A percentile compares a stretch with the other conserved stretches of the same genome.
These are phyloP conservation scores for Metarhizium rileyi DNA, from an alignment of 2,329 filamentous ascomycete species.

Conservation along the genomic window DNA sequence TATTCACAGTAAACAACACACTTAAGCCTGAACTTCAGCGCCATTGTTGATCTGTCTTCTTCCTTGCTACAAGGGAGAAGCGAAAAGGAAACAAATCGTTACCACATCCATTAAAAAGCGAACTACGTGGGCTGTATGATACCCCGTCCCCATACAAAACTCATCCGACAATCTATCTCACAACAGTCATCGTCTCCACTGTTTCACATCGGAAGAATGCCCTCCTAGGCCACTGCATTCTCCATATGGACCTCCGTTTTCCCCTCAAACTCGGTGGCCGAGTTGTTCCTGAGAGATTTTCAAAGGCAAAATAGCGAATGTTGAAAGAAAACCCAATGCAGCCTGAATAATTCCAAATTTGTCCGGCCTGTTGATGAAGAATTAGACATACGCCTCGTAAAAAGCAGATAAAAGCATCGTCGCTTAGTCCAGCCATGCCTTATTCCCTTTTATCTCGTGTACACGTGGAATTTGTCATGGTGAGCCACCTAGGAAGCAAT, in stretches of 20 bases:
- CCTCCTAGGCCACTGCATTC: neutral
- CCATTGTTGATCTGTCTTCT: neutral
- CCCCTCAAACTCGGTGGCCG: slow-evolving; percentile 8
- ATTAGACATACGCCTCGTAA: slow-evolving; percentile 19
- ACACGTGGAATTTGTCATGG: slow-evolving; percentile 17
- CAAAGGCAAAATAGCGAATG: slow-evolving; percentile 11
- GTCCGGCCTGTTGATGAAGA: slow-evolving; percentile 15
- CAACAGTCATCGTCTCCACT: neutral
- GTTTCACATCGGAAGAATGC: neutral
- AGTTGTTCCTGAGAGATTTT: neutral
- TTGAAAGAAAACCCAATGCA: slow-evolving; percentile 13
- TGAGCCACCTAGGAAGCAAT: slow-evolving; percentile 18
- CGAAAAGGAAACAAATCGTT: neutral
- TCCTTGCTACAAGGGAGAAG: neutral
- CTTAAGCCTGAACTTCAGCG: neutral
- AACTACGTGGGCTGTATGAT: slow-evolving; percentile 1
- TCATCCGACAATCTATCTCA: slow-evolving; percentile 1
- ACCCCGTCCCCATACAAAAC: neutral
- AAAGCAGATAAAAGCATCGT: slow-evolving; percentile 17
- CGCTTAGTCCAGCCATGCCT: slow-evolving; percentile 17
- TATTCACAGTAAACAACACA: neutral
- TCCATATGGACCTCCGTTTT: slow-evolving; percentile 7
- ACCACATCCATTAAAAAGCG: slow-evolving; percentile 6
- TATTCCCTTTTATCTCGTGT: slow-evolving; percentile 15
- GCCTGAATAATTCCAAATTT: slow-evolving; percentile 16